These are phyloP conservation scores for Arctium minus DNA, from an alignment of 129 eudicot species.

Conservation along the genomic window DNA sequence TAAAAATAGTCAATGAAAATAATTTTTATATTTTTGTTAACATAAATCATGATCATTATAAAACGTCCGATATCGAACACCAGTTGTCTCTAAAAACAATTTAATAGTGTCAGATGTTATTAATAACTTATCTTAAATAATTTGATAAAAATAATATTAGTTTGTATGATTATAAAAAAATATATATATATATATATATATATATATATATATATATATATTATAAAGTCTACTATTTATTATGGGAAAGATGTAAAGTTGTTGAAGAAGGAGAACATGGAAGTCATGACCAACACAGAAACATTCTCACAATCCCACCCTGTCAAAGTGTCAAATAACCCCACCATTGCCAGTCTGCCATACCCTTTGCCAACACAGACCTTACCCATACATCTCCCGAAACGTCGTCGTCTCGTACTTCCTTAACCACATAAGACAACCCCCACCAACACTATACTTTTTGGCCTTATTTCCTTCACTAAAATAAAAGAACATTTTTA, in stretches of 20 bases:
- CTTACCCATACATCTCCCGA: not conserved
- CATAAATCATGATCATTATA: too few species aligned
- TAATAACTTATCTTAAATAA: too few species aligned
- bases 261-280: slow-evolving; percentile 31
- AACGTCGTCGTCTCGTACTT: slow-evolving; percentile 18
- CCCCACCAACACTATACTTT: slow-evolving; percentile 24
- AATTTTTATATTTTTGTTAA: too few species aligned
- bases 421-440: slow-evolving; percentile 26
- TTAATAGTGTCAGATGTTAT: too few species aligned
- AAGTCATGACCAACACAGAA: slow-evolving; percentile 32
- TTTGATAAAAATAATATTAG: too few species aligned
- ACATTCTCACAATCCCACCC: slow-evolving; percentile 43
- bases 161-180: too few species aligned
- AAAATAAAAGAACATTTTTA: not conserved
- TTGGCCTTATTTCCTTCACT: not conserved
- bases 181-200: too few species aligned
- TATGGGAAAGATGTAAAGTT: slow-evolving; percentile 1
- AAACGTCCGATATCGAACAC: too few species aligned
- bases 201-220: too few species aligned
- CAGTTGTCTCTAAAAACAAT: too few species aligned
- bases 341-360: slow-evolving; percentile 30
- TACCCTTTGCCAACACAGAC: slow-evolving; percentile 26
- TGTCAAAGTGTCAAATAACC: slow-evolving; percentile 22
- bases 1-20: too few species aligned
- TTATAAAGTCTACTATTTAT: too few species aligned